phyloP scores from a whole-genome alignment of 352 stramenopile species.

The Phytophthora brassicae region DNA sequence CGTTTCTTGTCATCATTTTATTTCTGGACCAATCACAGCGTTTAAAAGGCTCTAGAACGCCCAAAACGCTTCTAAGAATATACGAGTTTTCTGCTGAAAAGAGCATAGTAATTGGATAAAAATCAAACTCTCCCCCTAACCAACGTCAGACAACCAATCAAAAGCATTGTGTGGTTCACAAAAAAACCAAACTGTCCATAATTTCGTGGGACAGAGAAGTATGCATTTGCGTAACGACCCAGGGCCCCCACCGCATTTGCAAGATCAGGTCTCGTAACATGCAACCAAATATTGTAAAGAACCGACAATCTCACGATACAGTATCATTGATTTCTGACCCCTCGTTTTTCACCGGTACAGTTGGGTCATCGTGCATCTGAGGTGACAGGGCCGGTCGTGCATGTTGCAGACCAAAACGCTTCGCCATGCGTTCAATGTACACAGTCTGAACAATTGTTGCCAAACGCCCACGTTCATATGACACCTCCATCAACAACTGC shows the following conservation, averaged over 20 bases:
- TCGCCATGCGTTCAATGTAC: not conserved
- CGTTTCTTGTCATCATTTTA: too few species aligned
- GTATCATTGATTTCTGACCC: not conserved
- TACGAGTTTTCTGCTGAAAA: too few species aligned
- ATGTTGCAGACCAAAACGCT: not conserved
- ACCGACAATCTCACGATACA: not conserved
- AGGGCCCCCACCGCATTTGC: not conserved
- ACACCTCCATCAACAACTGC: not conserved
- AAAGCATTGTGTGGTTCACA: too few species aligned
- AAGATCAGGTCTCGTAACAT: not conserved
- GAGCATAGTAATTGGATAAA: too few species aligned
- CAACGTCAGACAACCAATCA: too few species aligned
- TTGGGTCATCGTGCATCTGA: not conserved
- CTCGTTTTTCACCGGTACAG: not conserved
- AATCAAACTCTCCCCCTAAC: too few species aligned
- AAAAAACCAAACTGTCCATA: too few species aligned
- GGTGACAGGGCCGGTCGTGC: not conserved
- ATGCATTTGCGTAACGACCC: not conserved
- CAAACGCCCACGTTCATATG: not conserved
- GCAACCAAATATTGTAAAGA: slow-evolving; percentile 2
- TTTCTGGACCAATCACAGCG: too few species aligned
- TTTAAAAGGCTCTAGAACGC: too few species aligned
- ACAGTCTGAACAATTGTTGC: not conserved
- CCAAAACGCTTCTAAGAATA: too few species aligned
- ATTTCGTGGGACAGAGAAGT: too few species aligned